These are phyloP conservation scores for Pisolithus thermaeus DNA, from an alignment of 1,284 basidiomycete genomes.

Conservation along the genomic window DNA sequence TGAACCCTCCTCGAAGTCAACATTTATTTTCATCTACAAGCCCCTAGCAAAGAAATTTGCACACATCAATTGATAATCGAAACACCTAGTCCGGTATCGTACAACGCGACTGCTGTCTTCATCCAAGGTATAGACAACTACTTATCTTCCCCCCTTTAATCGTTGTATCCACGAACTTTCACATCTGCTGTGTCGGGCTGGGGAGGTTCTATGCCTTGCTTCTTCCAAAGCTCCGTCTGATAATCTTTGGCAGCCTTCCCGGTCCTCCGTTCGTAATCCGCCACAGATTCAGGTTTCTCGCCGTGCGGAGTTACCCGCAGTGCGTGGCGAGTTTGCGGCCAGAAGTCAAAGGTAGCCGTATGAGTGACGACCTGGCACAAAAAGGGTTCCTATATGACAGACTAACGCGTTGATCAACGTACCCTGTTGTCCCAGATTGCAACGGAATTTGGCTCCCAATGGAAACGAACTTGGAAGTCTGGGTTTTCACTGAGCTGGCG, in stretches of 20 bases:
- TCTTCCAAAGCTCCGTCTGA: slow-evolving; percentile 59
- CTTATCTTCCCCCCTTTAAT: slow-evolving; percentile 20
- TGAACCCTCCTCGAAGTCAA: too few relatives aligned
- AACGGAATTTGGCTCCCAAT: slow-evolving; percentile 62
- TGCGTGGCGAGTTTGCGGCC: slow-evolving; percentile 69
- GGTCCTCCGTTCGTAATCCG: slow-evolving; percentile 58
- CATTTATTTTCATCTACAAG: too few relatives aligned
- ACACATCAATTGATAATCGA: too few relatives aligned
- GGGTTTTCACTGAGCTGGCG: slow-evolving; percentile 62
- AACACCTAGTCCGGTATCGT: too few relatives aligned
- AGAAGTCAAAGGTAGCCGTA: slow-evolving; percentile 74
- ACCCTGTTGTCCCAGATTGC: slow-evolving; percentile 75
- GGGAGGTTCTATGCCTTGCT: slow-evolving; percentile 46
- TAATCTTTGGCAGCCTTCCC: slow-evolving; percentile 62
- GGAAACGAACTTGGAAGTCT: slow-evolving; percentile 69
- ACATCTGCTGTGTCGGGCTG: slow-evolving; percentile 23
- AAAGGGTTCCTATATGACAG: slow-evolving; percentile 1
- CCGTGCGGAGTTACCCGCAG: slow-evolving; percentile 79
- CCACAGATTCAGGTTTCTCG: slow-evolving; percentile 69
- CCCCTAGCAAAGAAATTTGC: too few relatives aligned
- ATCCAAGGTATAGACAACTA: too few relatives aligned
- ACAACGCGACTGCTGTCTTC: too few relatives aligned
- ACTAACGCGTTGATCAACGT: not conserved
- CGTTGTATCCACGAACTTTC: slow-evolving; percentile 55
- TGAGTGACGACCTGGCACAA: slow-evolving; percentile 58